Percentiles rank a stretch among this genome's conserved stretches.
Conservation (phyloP, 1,284 basidiomycete genomes). For the Ceratorhiza oryzae-sativae region DNA sequence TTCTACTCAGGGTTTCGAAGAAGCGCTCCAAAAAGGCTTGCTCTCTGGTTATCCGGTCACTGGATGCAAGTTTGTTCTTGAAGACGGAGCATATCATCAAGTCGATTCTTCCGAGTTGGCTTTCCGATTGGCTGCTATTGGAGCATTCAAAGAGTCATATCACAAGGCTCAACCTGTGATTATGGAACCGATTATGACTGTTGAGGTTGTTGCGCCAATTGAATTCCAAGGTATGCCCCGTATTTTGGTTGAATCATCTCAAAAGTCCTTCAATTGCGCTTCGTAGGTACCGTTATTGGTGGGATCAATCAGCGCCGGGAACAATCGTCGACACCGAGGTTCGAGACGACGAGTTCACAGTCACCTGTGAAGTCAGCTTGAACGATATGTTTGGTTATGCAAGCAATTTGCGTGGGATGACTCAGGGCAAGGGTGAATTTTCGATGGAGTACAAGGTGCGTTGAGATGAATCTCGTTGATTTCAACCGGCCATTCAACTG, state of each 20-base stretch:
- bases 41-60: slow-evolving; percentile 90
- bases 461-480: slow-evolving; percentile 19
- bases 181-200: slow-evolving; percentile 97
- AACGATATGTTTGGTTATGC: slow-evolving; percentile 99
- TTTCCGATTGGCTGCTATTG: slow-evolving; percentile 89
- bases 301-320: slow-evolving; percentile 93
- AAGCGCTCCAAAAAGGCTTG: slow-evolving; percentile 91
- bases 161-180: slow-evolving; percentile 80
- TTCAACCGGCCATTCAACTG: slow-evolving; percentile 40
- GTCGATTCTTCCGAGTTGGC: slow-evolving; percentile 98
- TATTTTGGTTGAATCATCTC: background rate
- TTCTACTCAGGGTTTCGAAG: slow-evolving; percentile 81
- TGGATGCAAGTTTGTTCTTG: slow-evolving; percentile 86
- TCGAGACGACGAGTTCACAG: slow-evolving; percentile 95
- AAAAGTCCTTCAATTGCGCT: background rate
- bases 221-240: slow-evolving; percentile 93
- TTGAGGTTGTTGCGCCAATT: slow-evolving; percentile 94
- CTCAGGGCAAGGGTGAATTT: slow-evolving; percentile 86
- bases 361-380: slow-evolving; percentile 89
- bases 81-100: slow-evolving; percentile 93
- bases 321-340: slow-evolving; percentile 97
- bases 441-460: slow-evolving; percentile 78
- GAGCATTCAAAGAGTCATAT: slow-evolving; percentile 94
- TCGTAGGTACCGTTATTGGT: slow-evolving; percentile 83
- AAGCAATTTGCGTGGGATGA: slow-evolving; percentile 88